phyloP scores from a whole-genome alignment of 768 basidiomycete species.

The Tylopilus sp. region DNA sequence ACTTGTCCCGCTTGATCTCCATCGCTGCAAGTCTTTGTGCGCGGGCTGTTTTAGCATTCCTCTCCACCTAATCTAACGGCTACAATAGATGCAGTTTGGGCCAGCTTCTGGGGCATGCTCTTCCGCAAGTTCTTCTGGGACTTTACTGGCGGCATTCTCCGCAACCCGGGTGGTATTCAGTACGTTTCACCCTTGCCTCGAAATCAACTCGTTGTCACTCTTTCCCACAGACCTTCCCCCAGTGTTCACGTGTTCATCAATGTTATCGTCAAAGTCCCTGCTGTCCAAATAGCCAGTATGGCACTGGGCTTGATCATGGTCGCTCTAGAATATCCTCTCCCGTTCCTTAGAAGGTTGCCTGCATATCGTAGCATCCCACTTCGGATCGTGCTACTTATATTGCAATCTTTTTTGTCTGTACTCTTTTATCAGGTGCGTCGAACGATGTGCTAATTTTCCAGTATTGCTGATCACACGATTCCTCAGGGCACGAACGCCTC shows the following conservation, averaged over 20 bases:
- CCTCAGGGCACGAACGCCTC: constrained; percentile 81
- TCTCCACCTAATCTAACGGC: constrained; percentile 9
- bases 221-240: constrained; percentile 50
- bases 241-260: constrained; percentile 60
- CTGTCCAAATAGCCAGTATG: constrained; percentile 70
- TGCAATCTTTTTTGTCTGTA: constrained; percentile 59
- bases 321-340: constrained; percentile 70
- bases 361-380: constrained; percentile 65
- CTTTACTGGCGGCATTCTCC: constrained; percentile 78
- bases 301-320: constrained; percentile 56
- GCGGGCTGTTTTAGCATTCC: constrained; percentile 29
- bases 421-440: constrained; percentile 75
- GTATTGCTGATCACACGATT: neutral
- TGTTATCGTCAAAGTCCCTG: constrained; percentile 73
- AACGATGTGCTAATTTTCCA: neutral
- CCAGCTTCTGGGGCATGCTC: constrained; percentile 72
- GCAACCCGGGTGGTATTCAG: constrained; percentile 79
- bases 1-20: constrained; percentile 65
- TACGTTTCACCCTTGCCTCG: constrained; percentile 35
- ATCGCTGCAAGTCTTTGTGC: constrained; percentile 70
- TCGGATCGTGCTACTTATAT: constrained; percentile 57
- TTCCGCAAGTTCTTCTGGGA: constrained; percentile 98
- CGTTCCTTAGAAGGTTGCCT: constrained; percentile 48
- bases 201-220: neutral
- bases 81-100: constrained; percentile 70